These are phyloP conservation scores for Physocladia obscura DNA, from an alignment of 192 early-diverging fungal species.

Conservation along the genomic window DNA sequence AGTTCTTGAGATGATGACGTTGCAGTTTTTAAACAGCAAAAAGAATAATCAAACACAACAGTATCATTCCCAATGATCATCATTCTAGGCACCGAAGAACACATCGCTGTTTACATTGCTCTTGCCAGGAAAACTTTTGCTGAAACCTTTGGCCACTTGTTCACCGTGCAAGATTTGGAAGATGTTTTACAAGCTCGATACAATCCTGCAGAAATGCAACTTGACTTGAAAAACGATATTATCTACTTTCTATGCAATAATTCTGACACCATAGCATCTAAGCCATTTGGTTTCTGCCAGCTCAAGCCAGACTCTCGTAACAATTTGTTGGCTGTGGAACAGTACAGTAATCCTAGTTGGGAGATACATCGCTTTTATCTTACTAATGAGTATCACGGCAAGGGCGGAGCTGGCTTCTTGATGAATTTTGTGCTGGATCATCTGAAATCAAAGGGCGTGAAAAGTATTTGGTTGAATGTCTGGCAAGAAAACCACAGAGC, in stretches of 20 bases:
- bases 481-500: slow-evolving; percentile 6
- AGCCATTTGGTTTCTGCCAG: slow-evolving; percentile 20
- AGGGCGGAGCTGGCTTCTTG: neutral
- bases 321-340: neutral
- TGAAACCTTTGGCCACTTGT: slow-evolving; percentile 7
- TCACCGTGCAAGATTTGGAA: neutral
- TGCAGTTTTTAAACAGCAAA: too few species aligned
- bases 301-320: slow-evolving; percentile 13
- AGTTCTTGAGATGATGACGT: too few species aligned
- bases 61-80: neutral
- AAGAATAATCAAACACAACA: neutral
- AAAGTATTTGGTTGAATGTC: neutral
- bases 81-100: neutral
- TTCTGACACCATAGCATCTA: neutral
- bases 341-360: slow-evolving; percentile 8
- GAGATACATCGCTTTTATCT: slow-evolving; percentile 19
- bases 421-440: neutral
- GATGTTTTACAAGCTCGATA: neutral
- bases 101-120: neutral
- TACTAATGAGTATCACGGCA: slow-evolving; percentile 1
- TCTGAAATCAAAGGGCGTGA: slow-evolving; percentile 10
- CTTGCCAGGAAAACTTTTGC: slow-evolving; percentile 14
- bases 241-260: slow-evolving; percentile 4
- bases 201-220: neutral
- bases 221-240: neutral